Base-by-base conservation (phyloP, 2,329 filamentous ascomycete species). In the Coleophoma eucalyptorum region DNA sequence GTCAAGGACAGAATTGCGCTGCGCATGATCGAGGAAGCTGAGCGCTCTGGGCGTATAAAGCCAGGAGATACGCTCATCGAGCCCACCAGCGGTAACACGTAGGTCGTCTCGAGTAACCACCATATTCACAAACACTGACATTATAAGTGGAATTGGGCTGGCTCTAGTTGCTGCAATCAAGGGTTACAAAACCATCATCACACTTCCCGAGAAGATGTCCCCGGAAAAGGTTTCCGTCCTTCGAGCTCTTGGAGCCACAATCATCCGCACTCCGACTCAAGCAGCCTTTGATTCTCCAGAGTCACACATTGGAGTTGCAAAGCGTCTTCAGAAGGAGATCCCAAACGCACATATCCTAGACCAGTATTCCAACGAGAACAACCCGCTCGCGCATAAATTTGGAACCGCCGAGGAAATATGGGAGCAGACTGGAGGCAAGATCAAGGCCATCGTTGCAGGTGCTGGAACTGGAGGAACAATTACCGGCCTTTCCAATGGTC, bases 141-240 rank as follows among this genome's bases (percentile, higher is more conserved):
- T 5, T 26, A 26, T 67, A 40, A 81, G 73, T 55, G 94, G 94
- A 59, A 99, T 99, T 59, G 94, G 94, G 19, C 79, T 99, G 38
- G 94, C 94, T 26, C 83, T 99, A 33, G 93, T 97, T 16, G 93
- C 84, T 51, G 94, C 94, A 15, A 89, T 99, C 65, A 97, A 97
- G 76, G 93, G 92, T 59, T 99, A 97, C 79, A 93, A 93, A 72
- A 95, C 92, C 38, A 97, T 99, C 72, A 99, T 99, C 70, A 99
- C 94, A 11, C 83, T 99, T 43, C 94, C 94, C 47, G 94, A 99
- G 75, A 99, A 99, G 79, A 99, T 99, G 94, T 97, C 91, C 1
- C 89, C 91, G 44, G 94, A 99, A 73, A 99, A 99, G 73, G 94
- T 99, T 37, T 88, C 93, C 2, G 94, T 99, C 26, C 80, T 99